phyloP scores from a whole-genome alignment of 495 filamentous ascomycete genomes.

The Penicillium paradoxum region DNA sequence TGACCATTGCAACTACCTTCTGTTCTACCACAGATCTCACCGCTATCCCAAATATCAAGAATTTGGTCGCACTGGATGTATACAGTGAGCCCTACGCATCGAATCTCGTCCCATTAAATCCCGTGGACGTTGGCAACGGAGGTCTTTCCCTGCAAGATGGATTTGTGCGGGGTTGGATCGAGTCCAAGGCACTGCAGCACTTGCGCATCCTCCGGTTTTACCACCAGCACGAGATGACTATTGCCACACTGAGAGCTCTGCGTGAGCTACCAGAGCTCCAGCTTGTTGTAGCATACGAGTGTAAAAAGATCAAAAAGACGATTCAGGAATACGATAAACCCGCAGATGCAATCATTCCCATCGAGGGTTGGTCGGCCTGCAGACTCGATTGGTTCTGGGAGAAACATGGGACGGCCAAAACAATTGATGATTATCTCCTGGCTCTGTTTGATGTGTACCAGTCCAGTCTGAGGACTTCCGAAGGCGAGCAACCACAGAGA shows the following conservation, averaged over 20 bases:
- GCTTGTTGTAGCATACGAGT: conserved; percentile 23
- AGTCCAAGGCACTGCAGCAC: conserved; percentile 29
- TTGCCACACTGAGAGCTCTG: conserved; percentile 22
- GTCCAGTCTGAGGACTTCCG: background rate
- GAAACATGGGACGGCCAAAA: background rate
- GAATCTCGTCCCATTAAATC: background rate
- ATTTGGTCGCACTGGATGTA: conserved; percentile 38
- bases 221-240: conserved; percentile 24
- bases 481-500: background rate
- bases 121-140: conserved; percentile 3
- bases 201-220: conserved; percentile 33
- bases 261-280: conserved; percentile 27
- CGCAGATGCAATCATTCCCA: background rate
- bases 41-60: conserved; percentile 28
- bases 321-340: background rate
- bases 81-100: background rate
- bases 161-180: conserved; percentile 36
- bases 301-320: conserved; percentile 8
- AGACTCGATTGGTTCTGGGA: conserved; percentile 8
- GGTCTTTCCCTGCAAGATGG: conserved; percentile 27
- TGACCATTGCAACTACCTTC: conserved; percentile 26
- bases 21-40: conserved; percentile 31
- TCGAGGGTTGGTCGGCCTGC: conserved; percentile 6
- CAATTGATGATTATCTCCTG: background rate
- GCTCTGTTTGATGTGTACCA: conserved; percentile 4